A percentile compares a stretch with the other conserved stretches of the same genome.
phyloP scores from a whole-genome alignment of 805 yeast genomes.

The Candida gorgasii region DNA sequence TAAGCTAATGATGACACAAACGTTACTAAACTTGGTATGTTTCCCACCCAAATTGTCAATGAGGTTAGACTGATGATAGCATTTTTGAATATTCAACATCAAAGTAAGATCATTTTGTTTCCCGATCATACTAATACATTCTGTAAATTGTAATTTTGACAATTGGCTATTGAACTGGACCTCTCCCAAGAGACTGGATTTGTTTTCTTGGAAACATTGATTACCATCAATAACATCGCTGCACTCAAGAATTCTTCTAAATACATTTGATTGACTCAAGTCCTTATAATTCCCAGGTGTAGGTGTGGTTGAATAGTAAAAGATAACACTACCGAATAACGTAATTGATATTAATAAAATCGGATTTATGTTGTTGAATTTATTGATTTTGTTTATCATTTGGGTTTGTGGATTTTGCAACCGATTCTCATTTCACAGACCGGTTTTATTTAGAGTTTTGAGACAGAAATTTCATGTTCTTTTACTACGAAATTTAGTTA shows the following conservation, averaged over 20 bases:
- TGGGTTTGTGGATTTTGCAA: constrained; percentile 5
- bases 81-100: constrained; percentile 24
- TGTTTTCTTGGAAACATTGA: constrained; percentile 19
- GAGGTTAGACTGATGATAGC: constrained; percentile 25
- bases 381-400: background rate
- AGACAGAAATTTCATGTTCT: background rate
- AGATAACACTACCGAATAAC: background rate
- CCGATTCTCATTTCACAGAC: background rate
- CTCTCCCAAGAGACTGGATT: constrained; percentile 14
- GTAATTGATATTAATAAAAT: constrained; percentile 1
- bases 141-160: constrained; percentile 6
- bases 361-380: constrained; percentile 7
- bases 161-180: background rate
- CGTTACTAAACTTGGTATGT: background rate
- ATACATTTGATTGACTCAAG: constrained; percentile 6
- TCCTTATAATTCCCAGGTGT: background rate
- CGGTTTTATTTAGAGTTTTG: background rate
- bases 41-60: constrained; percentile 9
- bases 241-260: constrained; percentile 17
- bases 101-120: constrained; percentile 20
- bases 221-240: constrained; percentile 20
- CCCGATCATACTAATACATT: constrained; percentile 20
- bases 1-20: constrained; percentile 4
- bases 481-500: background rate
- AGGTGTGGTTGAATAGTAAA: background rate